Conservation (phyloP, 1,139 yeast genomes). For the Hansenula lynferdii region DNA sequence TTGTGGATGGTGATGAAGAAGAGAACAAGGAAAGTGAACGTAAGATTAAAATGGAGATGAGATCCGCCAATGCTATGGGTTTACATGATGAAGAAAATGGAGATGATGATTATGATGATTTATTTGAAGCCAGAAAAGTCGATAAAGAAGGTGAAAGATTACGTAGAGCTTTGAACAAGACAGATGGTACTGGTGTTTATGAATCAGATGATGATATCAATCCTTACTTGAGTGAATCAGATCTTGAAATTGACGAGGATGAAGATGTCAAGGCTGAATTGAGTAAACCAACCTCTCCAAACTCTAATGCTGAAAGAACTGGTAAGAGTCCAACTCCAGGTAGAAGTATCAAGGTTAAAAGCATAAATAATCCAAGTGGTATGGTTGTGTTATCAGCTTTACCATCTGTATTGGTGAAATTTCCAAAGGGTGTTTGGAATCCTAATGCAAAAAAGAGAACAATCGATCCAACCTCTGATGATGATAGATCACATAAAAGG, state of each 20-base stretch:
- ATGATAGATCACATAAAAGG: constrained; percentile 35
- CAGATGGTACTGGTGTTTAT: constrained; percentile 86
- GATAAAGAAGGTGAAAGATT: constrained; percentile 90
- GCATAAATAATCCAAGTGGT: constrained; percentile 33
- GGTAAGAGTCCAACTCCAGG: constrained; percentile 17
- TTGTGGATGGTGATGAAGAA: constrained; percentile 94
- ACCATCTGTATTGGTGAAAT: constrained; percentile 51
- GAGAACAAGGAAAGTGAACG: constrained; percentile 88
- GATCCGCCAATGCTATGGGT: constrained; percentile 74
- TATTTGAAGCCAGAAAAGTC: constrained; percentile 70
- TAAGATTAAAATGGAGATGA: constrained; percentile 86
- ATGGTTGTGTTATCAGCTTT: constrained; percentile 65
- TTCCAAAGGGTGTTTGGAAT: constrained; percentile 84
- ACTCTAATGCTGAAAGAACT: constrained; percentile 15
- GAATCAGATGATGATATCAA: constrained; percentile 84
- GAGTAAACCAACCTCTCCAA: constrained; percentile 42
- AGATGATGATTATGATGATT: constrained; percentile 59
- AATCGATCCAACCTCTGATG: constrained; percentile 15
- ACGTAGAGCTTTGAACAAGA: constrained; percentile 75
- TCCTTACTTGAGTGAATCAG: constrained; percentile 77
- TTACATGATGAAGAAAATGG: constrained; percentile 50
- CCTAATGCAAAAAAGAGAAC: constrained; percentile 50
- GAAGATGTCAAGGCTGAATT: constrained; percentile 21
- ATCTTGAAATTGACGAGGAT: constrained; percentile 51
- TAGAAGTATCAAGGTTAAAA: constrained; percentile 15